Percentiles rank a stretch among this genome's conserved stretches.
Evolutionary conservation across 148 eudicot species (phyloP).

Genomic region (Heliosperma pusillum): DNA sequence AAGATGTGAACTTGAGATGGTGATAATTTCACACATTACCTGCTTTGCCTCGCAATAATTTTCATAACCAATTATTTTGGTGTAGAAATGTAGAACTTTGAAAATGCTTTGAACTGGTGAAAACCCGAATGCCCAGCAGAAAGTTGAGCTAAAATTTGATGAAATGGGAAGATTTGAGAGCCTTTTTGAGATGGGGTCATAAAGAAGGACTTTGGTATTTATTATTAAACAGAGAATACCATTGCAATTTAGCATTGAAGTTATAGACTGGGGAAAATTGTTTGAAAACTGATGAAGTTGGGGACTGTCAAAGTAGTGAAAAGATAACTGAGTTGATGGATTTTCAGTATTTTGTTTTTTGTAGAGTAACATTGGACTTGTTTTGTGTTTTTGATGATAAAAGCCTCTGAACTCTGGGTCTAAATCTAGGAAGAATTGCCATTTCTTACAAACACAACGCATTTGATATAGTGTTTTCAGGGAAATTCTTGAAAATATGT

Average conservation of each 20-base stretch:
- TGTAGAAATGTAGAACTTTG: conserved; percentile 34
- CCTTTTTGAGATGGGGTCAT: conserved; percentile 30
- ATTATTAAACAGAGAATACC: conserved; percentile 33
- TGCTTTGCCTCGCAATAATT: conserved; percentile 33
- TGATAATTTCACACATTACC: conserved; percentile 32
- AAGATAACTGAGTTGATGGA: conserved; percentile 22
- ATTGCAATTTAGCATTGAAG: conserved; percentile 24
- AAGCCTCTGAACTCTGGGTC: conserved; percentile 29
- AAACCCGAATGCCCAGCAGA: conserved; percentile 30
- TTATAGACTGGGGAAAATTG: conserved; percentile 17
- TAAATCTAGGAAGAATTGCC: conserved; percentile 11
- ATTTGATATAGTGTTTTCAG: conserved; percentile 24
- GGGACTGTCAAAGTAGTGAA: conserved; percentile 27
- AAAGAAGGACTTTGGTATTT: conserved; percentile 11
- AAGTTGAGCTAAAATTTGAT: conserved; percentile 11
- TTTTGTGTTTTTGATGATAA: conserved; percentile 33
- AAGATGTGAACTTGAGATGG: conserved; percentile 13
- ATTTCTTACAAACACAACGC: conserved; percentile 27
- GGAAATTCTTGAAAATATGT: conserved; percentile 37
- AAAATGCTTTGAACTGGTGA: conserved; percentile 19
- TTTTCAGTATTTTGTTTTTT: conserved; percentile 15
- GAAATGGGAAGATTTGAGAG: conserved; percentile 24
- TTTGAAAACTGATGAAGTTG: conserved; percentile 18
- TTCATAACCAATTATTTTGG: conserved; percentile 21
- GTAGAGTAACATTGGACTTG: conserved; percentile 34